A percentile compares a stretch with the other conserved stretches of the same genome.
These are phyloP conservation scores for Yarrowia sp. DNA, from an alignment of 805 yeast species.

Conservation along the genomic window DNA sequence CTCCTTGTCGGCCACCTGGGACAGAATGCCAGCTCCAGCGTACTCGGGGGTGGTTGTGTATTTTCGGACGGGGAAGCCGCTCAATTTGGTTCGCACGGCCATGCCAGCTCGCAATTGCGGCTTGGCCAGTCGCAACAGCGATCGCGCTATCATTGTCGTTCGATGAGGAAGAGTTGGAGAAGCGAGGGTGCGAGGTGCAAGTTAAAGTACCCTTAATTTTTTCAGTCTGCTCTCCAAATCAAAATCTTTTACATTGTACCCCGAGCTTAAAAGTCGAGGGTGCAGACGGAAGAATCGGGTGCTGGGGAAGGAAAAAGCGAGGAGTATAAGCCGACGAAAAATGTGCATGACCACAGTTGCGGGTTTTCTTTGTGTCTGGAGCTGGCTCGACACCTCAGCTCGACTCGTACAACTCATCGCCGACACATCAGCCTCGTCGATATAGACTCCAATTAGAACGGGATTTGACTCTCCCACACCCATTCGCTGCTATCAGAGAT, in stretches of 20 bases:
- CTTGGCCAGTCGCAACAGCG: conserved; percentile 38
- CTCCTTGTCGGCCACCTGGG: conserved; percentile 46
- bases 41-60: conserved; percentile 43
- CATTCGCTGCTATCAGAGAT: conserved; percentile 30
- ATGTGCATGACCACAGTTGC: too few species aligned
- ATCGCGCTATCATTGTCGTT: conserved; percentile 35
- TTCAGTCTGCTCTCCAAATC: conserved; percentile 11
- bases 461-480: conserved; percentile 23
- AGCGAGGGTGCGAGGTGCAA: conserved; percentile 26
- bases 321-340: background rate
- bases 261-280: conserved; percentile 10
- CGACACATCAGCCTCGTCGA: background rate
- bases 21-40: conserved; percentile 52
- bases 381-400: background rate
- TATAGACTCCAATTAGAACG: conserved; percentile 19
- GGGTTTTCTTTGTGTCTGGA: too few species aligned
- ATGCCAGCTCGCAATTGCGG: conserved; percentile 39
- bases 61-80: conserved; percentile 6
- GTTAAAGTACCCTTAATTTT: conserved; percentile 22
- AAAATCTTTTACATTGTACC: conserved; percentile 17
- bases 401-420: background rate
- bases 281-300: conserved; percentile 24
- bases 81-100: conserved; percentile 32
- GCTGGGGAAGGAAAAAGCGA: conserved; percentile 33
- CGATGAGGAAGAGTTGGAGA: background rate